These are phyloP conservation scores for Gossypium turneri DNA, from an alignment of 345 rosid genomes.

Conservation along the genomic window DNA sequence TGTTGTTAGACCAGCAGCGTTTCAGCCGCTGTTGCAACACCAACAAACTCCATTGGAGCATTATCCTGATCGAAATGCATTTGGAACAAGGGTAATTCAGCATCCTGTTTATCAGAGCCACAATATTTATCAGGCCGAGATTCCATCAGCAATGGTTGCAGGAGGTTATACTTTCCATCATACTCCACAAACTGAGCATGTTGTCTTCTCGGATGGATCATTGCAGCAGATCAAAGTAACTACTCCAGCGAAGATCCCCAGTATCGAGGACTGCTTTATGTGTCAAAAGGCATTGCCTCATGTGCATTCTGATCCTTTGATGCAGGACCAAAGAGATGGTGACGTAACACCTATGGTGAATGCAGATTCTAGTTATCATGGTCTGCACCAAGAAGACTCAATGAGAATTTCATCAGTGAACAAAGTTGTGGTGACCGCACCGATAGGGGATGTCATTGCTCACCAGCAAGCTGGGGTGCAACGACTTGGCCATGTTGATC, in stretches of 20 bases:
- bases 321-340: slow-evolving; percentile 33
- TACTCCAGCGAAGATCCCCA: slow-evolving; percentile 31
- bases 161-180: slow-evolving; percentile 56
- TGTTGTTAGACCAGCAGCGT: slow-evolving; percentile 38
- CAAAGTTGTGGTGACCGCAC: slow-evolving; percentile 29
- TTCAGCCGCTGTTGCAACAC: slow-evolving; percentile 43
- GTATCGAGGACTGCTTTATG: slow-evolving; percentile 50
- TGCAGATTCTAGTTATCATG: slow-evolving; percentile 38
- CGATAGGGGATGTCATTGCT: slow-evolving; percentile 27
- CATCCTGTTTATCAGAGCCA: slow-evolving; percentile 50
- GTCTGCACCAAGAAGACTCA: slow-evolving; percentile 38
- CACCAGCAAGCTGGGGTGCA: slow-evolving; percentile 34
- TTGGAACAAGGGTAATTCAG: slow-evolving; percentile 39
- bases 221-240: slow-evolving; percentile 30
- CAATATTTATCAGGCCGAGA: slow-evolving; percentile 35
- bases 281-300: slow-evolving; percentile 69
- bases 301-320: slow-evolving; percentile 57
- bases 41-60: slow-evolving; percentile 38
- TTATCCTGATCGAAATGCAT: slow-evolving; percentile 36
- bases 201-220: slow-evolving; percentile 42
- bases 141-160: slow-evolving; percentile 36
- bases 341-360: slow-evolving; percentile 22
- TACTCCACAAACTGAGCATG: slow-evolving; percentile 34
- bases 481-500: slow-evolving; percentile 29
- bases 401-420: slow-evolving; percentile 23